These are phyloP conservation scores for Forsythia viridissima DNA, from an alignment of 257 asterid genomes.

Conservation along the genomic window DNA sequence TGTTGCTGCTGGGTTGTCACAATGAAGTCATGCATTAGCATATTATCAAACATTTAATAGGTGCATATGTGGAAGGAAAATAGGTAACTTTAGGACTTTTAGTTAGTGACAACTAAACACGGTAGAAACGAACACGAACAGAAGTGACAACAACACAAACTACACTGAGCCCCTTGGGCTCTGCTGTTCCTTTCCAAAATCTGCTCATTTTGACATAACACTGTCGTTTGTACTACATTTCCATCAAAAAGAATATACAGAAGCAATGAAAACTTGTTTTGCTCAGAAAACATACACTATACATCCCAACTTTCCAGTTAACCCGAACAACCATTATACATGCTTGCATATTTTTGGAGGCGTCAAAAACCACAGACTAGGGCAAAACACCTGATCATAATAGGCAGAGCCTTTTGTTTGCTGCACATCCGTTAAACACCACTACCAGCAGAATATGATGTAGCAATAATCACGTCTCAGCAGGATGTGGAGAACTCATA, in stretches of 20 bases:
- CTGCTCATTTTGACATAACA: not conserved
- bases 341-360: conserved; percentile 26
- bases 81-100: not conserved
- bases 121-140: not conserved
- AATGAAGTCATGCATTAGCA: not conserved
- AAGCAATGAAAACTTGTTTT: conserved; percentile 15
- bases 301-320: conserved; percentile 23
- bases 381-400: conserved; percentile 16
- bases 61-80: not conserved
- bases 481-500: conserved; percentile 27
- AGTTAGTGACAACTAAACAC: not conserved
- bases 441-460: not conserved
- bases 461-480: conserved; percentile 22
- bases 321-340: conserved; percentile 22
- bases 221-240: not conserved
- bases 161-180: not conserved
- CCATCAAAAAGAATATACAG: conserved; percentile 42
- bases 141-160: not conserved
- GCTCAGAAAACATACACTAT: conserved; percentile 22
- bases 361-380: conserved; percentile 16
- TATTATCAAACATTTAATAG: not conserved
- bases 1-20: no score
- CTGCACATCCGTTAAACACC: not conserved
- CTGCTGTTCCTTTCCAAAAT: not conserved
- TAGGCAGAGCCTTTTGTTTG: not conserved